Conservation (phyloP, 1,284 basidiomycete species). For the Rhodotorula sp. region DNA sequence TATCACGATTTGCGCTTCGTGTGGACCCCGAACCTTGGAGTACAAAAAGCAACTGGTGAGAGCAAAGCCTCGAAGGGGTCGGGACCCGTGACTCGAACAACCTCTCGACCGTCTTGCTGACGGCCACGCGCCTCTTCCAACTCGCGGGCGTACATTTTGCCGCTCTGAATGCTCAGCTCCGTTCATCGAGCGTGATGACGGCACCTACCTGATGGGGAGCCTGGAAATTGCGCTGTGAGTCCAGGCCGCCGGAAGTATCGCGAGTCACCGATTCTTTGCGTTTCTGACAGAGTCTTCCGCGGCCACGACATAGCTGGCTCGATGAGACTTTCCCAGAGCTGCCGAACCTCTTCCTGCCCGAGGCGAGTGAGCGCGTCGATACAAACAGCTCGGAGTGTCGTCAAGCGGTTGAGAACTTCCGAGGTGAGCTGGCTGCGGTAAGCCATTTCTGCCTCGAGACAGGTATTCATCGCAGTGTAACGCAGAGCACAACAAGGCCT, state of each 20-base stretch:
- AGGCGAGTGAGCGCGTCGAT: constrained; percentile 2
- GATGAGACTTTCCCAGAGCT: constrained; percentile 21
- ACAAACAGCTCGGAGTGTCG: not conserved
- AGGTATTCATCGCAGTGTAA: not conserved
- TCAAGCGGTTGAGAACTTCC: not conserved
- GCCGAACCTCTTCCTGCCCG: constrained; percentile 25
- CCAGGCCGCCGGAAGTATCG: not conserved
- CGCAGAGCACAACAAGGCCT: not conserved
- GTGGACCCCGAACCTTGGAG: constrained; percentile 16
- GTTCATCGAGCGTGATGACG: constrained; percentile 19
- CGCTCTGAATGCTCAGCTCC: constrained; percentile 7
- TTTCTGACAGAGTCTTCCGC: not conserved
- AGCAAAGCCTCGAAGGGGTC: no score
- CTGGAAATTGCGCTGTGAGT: constrained; percentile 8
- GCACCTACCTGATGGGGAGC: constrained; percentile 22
- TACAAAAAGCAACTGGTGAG: constrained; percentile 14
- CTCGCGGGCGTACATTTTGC: no score
- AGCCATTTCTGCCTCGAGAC: not conserved
- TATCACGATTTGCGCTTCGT: constrained; percentile 23
- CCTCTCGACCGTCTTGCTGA: no score
- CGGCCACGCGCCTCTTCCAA: no score
- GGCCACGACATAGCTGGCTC: constrained; percentile 3
- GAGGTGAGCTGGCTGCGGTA: not conserved
- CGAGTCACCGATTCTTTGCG: not conserved
- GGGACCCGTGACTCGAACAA: no score